phyloP scores from a whole-genome alignment of 2,329 filamentous ascomycete genomes.

The Penicillium expansum region DNA sequence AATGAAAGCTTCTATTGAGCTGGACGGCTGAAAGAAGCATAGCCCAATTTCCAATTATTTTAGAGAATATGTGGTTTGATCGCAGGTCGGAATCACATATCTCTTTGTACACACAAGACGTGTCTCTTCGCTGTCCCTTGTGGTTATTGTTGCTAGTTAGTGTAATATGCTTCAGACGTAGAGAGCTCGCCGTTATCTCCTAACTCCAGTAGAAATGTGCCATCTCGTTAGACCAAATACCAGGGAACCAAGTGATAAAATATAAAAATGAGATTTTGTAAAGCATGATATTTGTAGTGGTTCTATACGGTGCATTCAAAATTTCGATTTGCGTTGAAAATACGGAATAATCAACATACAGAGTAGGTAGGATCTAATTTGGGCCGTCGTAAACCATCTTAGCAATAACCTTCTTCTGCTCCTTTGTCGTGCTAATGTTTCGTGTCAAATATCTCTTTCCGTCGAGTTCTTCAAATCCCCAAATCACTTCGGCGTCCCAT shows the following conservation, averaged over 20 bases:
- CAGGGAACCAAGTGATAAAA: background rate
- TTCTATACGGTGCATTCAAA: background rate
- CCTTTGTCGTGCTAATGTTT: conserved; percentile 9
- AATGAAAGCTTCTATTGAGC: background rate
- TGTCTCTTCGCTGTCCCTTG: background rate
- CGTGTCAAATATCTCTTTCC: conserved; percentile 15
- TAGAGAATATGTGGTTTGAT: background rate
- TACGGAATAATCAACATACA: too few relatives aligned
- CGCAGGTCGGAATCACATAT: background rate
- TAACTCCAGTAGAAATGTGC: background rate
- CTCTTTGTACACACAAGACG: background rate
- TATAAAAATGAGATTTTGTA: background rate
- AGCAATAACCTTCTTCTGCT: background rate
- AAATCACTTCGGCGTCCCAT: conserved; percentile 18
- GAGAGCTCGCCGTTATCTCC: background rate
- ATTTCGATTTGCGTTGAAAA: background rate
- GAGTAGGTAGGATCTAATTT: background rate
- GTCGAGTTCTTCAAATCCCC: conserved; percentile 19
- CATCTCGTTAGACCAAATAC: background rate
- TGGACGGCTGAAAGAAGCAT: background rate
- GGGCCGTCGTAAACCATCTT: conserved; percentile 4
- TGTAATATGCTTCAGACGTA: background rate
- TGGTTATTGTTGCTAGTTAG: background rate
- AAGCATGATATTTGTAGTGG: background rate
- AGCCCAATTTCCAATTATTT: background rate